These are phyloP conservation scores for Ensete glaucum DNA, from an alignment of 176 grass and related monocot genomes.

Conservation along the genomic window DNA sequence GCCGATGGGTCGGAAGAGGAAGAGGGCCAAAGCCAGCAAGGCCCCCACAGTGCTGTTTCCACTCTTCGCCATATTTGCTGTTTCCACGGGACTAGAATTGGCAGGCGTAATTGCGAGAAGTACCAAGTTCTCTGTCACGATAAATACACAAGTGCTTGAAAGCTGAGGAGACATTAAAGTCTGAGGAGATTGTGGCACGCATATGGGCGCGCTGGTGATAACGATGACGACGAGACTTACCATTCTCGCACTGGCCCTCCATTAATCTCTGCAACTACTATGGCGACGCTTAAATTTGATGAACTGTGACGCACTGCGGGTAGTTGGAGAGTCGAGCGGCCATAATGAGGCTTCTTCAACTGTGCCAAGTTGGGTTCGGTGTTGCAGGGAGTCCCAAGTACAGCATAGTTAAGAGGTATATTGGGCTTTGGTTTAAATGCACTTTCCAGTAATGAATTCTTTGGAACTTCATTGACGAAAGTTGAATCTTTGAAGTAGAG, in stretches of 20 bases:
- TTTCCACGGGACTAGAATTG: neutral
- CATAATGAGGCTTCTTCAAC: neutral
- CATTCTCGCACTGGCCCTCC: too few relatives aligned
- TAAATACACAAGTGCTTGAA: neutral
- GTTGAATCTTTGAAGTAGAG: too few relatives aligned
- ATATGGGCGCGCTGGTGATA: conserved; percentile 9
- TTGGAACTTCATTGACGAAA: too few relatives aligned
- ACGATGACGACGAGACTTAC: neutral
- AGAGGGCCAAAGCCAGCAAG: conserved; percentile 23
- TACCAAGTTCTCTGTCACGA: neutral
- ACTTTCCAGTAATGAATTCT: too few relatives aligned
- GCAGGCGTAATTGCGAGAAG: neutral
- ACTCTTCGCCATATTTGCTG: neutral
- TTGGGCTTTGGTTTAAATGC: too few relatives aligned
- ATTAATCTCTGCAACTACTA: conserved; percentile 12
- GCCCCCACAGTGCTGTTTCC: conserved; percentile 15
- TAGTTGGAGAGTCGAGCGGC: neutral
- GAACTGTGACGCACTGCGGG: neutral
- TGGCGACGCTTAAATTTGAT: conserved; percentile 9
- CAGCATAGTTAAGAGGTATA: too few relatives aligned
- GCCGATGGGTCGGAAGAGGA: conserved; percentile 23
- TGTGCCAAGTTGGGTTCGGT: too few relatives aligned
- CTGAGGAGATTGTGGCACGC: neutral
- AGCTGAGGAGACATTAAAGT: neutral
- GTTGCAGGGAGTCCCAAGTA: too few relatives aligned